Evolutionary conservation across 129 eudicot species (phyloP).

Genomic region (Flaveria brownii): DNA sequence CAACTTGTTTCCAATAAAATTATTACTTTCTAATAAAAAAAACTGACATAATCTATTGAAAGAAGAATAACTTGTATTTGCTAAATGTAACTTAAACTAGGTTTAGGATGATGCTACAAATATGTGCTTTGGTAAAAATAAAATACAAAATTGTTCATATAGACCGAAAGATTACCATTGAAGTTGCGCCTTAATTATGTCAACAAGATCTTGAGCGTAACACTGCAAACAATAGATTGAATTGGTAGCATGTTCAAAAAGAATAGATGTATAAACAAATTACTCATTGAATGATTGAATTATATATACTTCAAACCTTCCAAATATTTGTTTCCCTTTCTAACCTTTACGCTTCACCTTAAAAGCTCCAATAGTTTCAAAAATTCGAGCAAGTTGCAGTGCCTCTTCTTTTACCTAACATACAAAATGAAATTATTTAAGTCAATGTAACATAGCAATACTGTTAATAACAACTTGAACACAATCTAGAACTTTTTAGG

Average conservation of each 20-base stretch:
- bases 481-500: not conserved
- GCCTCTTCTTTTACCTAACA: conserved; percentile 89
- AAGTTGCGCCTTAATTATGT: conserved; percentile 91
- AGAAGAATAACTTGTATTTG: not conserved
- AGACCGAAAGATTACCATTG: conserved; percentile 59
- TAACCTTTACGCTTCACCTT: conserved; percentile 89
- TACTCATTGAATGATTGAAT: not conserved
- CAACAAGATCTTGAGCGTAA: conserved; percentile 93
- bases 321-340: conserved; percentile 91
- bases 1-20: not conserved
- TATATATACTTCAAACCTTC: conserved; percentile 50
- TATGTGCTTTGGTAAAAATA: not conserved
- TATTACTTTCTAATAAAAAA: not conserved
- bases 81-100: not conserved
- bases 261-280: not conserved
- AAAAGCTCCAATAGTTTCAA: conserved; percentile 87
- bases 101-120: not conserved
- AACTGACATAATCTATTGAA: not conserved
- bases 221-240: conserved; percentile 48
- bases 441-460: not conserved
- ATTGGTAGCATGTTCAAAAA: conserved; percentile 23
- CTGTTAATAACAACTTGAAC: not conserved
- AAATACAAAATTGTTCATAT: not conserved
- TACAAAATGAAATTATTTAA: not conserved
- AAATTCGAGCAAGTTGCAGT: conserved; percentile 72